Percentiles rank a stretch among this genome's conserved stretches.
phyloP scores from a whole-genome alignment of 2,329 filamentous ascomycete genomes.

The Curvularia sp. region DNA sequence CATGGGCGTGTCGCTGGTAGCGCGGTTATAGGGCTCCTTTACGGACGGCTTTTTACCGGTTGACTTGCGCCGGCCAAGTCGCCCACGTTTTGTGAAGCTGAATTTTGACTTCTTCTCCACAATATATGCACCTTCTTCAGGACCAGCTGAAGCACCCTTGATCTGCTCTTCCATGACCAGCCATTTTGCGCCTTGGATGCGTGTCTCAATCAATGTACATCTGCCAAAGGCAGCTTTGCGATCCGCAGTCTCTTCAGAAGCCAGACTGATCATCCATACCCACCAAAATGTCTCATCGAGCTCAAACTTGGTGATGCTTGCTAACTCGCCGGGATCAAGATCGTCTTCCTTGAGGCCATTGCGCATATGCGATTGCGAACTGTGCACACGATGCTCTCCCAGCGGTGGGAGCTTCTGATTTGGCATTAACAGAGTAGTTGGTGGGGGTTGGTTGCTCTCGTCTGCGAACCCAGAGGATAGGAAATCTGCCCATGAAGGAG shows the following conservation, averaged over 20 bases:
- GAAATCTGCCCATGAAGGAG: conserved; percentile 98
- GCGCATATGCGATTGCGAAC: conserved; percentile 78
- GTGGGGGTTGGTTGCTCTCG: conserved; percentile 68
- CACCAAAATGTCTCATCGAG: conserved; percentile 98
- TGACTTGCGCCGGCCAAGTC: conserved; percentile 64
- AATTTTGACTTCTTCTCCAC: conserved; percentile 96
- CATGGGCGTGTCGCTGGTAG: conserved; percentile 59
- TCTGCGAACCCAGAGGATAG: conserved; percentile 91
- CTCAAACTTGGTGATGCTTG: conserved; percentile 84
- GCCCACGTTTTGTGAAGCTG: conserved; percentile 77
- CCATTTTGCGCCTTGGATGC: conserved; percentile 83
- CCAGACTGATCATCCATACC: conserved; percentile 98
- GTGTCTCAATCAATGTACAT: conserved; percentile 90
- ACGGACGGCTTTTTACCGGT: conserved; percentile 53
- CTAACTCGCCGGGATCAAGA: conserved; percentile 90
- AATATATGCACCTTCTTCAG: conserved; percentile 85
- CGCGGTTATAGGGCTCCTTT: conserved; percentile 61
- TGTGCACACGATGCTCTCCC: conserved; percentile 73
- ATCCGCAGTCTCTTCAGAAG: conserved; percentile 82
- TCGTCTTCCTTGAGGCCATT: conserved; percentile 71
- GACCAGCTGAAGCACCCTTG: conserved; percentile 86
- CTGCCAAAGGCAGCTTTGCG: conserved; percentile 93
- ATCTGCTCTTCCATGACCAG: conserved; percentile 96
- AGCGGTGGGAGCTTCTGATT: conserved; percentile 94
- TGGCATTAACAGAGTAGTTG: conserved; percentile 77